phyloP scores from a whole-genome alignment of 1,284 basidiomycete species.

The Papiliotrema nemorosa region DNA sequence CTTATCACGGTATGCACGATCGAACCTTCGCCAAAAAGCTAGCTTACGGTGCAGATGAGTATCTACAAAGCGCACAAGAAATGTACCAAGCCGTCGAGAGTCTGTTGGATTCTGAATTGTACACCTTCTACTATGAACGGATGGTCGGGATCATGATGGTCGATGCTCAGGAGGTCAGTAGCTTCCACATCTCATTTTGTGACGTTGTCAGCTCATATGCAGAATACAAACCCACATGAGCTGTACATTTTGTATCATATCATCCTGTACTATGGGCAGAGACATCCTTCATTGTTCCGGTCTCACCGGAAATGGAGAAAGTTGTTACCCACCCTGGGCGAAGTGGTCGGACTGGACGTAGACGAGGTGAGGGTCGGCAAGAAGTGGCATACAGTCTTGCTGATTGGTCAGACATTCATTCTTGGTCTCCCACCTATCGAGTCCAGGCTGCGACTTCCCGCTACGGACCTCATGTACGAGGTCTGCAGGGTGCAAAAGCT shows the following conservation, averaged over 20 bases:
- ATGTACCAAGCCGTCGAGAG: constrained; percentile 72
- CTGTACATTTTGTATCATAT: constrained; percentile 77
- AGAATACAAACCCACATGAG: constrained; percentile 84
- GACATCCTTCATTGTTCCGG: constrained; percentile 65
- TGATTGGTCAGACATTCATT: constrained; percentile 30
- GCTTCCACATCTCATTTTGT: neutral
- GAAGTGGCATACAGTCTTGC: too few relatives aligned
- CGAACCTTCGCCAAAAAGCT: neutral
- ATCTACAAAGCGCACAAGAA: constrained; percentile 72
- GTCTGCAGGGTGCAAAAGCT: constrained; percentile 85
- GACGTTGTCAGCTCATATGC: constrained; percentile 8
- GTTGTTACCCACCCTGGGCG: constrained; percentile 73
- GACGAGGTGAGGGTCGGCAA: constrained; percentile 48
- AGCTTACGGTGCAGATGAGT: constrained; percentile 59
- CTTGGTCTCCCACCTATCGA: constrained; percentile 62
- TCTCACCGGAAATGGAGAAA: constrained; percentile 76
- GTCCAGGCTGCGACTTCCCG: constrained; percentile 67
- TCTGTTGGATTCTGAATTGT: constrained; percentile 76
- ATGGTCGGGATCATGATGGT: constrained; percentile 72
- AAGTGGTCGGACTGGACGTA: constrained; percentile 43
- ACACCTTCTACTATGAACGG: constrained; percentile 78
- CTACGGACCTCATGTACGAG: constrained; percentile 78
- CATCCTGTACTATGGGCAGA: constrained; percentile 70
- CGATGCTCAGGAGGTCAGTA: constrained; percentile 64
- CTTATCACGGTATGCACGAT: constrained; percentile 69